Evolutionary conservation across 73 alveolate species (phyloP), one percentile per base, ranked within the genome.

Genomic region (Paraurostyla sp.): DNA sequence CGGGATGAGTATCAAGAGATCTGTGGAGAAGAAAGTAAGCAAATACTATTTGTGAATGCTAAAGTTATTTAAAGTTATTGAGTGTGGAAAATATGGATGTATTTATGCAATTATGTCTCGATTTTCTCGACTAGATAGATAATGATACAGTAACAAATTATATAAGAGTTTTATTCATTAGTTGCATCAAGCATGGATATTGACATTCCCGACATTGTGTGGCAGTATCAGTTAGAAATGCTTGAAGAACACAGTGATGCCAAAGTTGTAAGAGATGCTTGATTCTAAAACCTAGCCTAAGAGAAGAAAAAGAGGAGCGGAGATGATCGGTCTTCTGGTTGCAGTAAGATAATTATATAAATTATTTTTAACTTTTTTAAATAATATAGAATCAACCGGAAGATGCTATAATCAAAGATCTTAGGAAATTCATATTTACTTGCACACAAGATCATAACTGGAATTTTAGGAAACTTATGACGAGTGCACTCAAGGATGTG

Each of bases 371-470:
- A 6, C 33, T 54, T 54, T 15, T 16, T 30, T 15, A 7, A n/a
- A 62, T 30, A 15, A 30, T 9, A 15, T 40, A 69, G 84, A 69
- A 41, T 69, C 23, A 15, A 41, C 2, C 65, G 11, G 84, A 69
- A 69, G 84, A 69, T 9, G 42, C 40, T 4, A 69, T 69, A 7
- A 42, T 69, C 9, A 69, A 38, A 38, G 84, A 69, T 22, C 38
- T 69, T 2, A 30, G 62, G 35, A 69, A 43, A 42, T 41, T 11
- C 40, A 30, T 69, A 16, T 69, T 69, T 41, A 62, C 84, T 15
- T 69, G 62, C 62, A 69, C 62, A 3, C 41, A 69, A 62, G 84
- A 69, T 69, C 84, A 69, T 40, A 69, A 69, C 23, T 69, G 84
- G 84, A 43, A 41, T 23, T 69, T 69, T 69, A 69, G 84, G 23